Evolutionary conservation across 2,329 filamentous ascomycete species (phyloP).

Genomic region (Ceratocystis destructans): DNA sequence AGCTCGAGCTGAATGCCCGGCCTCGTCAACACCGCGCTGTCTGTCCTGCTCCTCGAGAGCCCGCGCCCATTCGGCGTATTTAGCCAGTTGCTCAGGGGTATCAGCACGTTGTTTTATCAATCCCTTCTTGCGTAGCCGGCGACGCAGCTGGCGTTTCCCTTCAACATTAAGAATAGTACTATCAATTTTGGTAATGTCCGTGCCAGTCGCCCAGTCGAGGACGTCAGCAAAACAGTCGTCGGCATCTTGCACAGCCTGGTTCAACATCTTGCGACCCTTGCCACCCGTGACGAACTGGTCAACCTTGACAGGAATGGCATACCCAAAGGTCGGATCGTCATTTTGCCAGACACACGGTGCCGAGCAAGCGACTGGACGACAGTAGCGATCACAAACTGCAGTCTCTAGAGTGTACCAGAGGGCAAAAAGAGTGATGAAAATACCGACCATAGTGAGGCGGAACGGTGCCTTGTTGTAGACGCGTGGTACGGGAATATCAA

Average conservation of each 20-base stretch:
- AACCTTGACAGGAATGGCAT: conserved; percentile 46
- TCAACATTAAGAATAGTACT: conserved; percentile 25
- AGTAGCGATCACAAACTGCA: conserved; percentile 40
- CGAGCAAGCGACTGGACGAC: conserved; percentile 39
- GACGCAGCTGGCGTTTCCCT: conserved; percentile 35
- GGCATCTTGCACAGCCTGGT: conserved; percentile 31
- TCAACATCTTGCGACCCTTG: conserved; percentile 30
- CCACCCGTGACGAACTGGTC: conserved; percentile 48
- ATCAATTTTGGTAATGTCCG: conserved; percentile 32
- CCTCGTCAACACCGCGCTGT: conserved; percentile 25
- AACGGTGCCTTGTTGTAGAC: conserved; percentile 36
- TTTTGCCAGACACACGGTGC: conserved; percentile 41
- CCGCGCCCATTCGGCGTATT: conserved; percentile 32
- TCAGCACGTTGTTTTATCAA: conserved; percentile 28
- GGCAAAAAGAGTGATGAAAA: conserved; percentile 31
- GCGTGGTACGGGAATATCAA: conserved; percentile 34
- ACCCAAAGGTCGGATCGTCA: conserved; percentile 47
- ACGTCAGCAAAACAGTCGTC: conserved; percentile 37
- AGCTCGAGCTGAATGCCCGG: conserved; percentile 23
- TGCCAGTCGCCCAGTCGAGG: conserved; percentile 31
- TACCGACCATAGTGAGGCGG: conserved; percentile 36
- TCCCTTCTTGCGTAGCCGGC: conserved; percentile 38
- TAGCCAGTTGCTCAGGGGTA: conserved; percentile 30
- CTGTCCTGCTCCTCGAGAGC: conserved; percentile 29
- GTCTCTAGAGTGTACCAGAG: conserved; percentile 45